Evolutionary conservation across 352 stramenopile genomes (phyloP), one percentile per base, ranked within the genome.

Genomic region (Blastocystis sp.): DNA sequence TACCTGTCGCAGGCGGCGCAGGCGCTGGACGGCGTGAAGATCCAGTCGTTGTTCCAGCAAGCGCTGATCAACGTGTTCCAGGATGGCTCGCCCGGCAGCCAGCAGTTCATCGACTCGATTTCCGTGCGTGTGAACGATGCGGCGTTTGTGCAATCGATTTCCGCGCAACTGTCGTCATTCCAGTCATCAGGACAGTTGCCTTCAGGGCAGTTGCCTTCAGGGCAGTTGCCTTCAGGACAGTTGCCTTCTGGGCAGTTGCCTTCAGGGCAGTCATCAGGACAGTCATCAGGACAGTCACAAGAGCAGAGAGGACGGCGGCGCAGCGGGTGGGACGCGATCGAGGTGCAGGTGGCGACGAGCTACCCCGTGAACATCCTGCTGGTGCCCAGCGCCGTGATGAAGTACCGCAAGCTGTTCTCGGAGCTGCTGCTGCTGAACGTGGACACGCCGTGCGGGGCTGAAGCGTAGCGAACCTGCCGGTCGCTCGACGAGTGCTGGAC

Each of bases 351-450:
- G 14, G n/a, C 28, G 17, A 41, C 66, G 56, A 59, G 66, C 14
- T 81, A 81, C 43, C 71, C 71, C n/a, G n/a, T 81, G 48, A 81
- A 81, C 60, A 81, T 81, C 9, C 38, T 81, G 5, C 41, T 81
- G 34, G 64, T 53, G 9, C 64, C 64, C 7, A 10, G 48, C 10
- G n/a, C 66, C 14, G 48, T 81, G 2, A 45, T 66, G n/a, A 81
- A 81, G 28, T 81, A 81, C 48, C 10, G 52, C 23, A 62, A 81
- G 28, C 17, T 64, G 0, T 81, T 81, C n/a, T 2, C 64, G 21
- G 19, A 62, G 48, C n/a, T 81, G 3, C 60, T 81, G 4, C 28
- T 81, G 48, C 56, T 81, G 43, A 81, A 81, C 28, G 71, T 81
- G 41, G 3, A 0, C 2, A 64, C 1, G 14, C 43, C 9, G 10